Conservation (phyloP, 2,329 filamentous ascomycete species). For the Penicillium sp. region DNA sequence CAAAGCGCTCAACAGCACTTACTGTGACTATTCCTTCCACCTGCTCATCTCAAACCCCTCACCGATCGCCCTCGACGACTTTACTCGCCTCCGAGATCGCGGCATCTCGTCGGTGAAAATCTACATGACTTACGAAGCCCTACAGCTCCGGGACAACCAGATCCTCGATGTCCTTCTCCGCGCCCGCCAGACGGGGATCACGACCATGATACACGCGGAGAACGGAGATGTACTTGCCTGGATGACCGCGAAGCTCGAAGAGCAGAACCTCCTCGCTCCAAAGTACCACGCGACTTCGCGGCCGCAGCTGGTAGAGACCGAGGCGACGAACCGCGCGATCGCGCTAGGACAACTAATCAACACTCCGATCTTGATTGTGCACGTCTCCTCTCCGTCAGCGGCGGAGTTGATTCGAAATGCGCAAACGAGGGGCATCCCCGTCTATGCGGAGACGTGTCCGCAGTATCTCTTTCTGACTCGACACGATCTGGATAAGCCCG, state of each 20-base stretch:
- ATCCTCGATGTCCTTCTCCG: not conserved
- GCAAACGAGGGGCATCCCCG: not conserved
- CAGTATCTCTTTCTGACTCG: not conserved
- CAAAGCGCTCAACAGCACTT: not conserved
- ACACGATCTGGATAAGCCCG: not conserved
- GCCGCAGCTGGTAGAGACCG: not conserved
- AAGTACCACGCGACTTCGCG: not conserved
- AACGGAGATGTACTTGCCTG: not conserved
- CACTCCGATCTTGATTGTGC: slow-evolving; percentile 1
- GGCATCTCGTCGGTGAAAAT: not conserved
- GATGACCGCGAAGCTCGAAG: not conserved
- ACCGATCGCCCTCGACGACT: not conserved
- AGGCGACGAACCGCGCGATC: slow-evolving; percentile 3
- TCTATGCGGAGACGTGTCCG: slow-evolving; percentile 5
- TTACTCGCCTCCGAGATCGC: not conserved
- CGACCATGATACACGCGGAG: slow-evolving; percentile 4
- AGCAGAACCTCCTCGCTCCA: not conserved
- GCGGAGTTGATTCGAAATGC: not conserved
- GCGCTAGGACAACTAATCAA: not conserved
- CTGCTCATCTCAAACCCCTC: not conserved
- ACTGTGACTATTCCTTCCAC: slow-evolving; percentile 3
- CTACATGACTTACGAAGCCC: slow-evolving; percentile 3
- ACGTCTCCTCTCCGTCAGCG: not conserved
- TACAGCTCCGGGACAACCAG: not conserved
- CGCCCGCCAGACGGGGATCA: not conserved